A percentile compares a stretch with the other conserved stretches of the same genome.
Conservation (phyloP, 495 filamentous ascomycete genomes). For the Podospora anserina region DNA sequence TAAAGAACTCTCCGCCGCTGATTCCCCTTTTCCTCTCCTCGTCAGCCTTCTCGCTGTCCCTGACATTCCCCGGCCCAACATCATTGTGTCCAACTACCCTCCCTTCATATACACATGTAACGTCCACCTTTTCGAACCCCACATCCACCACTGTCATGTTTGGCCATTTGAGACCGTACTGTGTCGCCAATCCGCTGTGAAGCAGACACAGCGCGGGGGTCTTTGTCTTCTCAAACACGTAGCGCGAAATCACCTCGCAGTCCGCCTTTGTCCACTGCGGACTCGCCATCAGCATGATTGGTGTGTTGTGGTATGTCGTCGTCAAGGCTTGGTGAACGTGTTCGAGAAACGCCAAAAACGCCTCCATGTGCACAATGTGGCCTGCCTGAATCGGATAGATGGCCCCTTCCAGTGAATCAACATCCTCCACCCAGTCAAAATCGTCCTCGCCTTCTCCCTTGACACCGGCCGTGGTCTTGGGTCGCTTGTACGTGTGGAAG, state of each 20-base stretch:
- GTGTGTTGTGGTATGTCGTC: constrained; percentile 84
- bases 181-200: constrained; percentile 76
- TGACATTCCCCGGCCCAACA: constrained; percentile 51
- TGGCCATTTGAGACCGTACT: constrained; percentile 74
- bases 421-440: constrained; percentile 77
- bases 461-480: constrained; percentile 46
- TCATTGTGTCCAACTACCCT: constrained; percentile 48
- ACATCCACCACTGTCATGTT: constrained; percentile 85
- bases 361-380: constrained; percentile 81
- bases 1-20: constrained; percentile 87
- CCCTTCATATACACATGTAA: constrained; percentile 82
- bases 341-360: constrained; percentile 84
- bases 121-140: constrained; percentile 84
- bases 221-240: constrained; percentile 96
- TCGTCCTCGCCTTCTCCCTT: constrained; percentile 34
- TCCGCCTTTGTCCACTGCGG: constrained; percentile 83
- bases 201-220: constrained; percentile 83
- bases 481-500: constrained; percentile 70
- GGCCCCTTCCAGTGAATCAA: constrained; percentile 80
- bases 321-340: constrained; percentile 85
- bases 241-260: constrained; percentile 77
- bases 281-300: constrained; percentile 80
- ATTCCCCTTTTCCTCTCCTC: constrained; percentile 42
- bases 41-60: constrained; percentile 30
- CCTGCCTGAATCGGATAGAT: constrained; percentile 78